phyloP scores from a whole-genome alignment of 2,329 filamentous ascomycete genomes.

The Falciphora oryzae region DNA sequence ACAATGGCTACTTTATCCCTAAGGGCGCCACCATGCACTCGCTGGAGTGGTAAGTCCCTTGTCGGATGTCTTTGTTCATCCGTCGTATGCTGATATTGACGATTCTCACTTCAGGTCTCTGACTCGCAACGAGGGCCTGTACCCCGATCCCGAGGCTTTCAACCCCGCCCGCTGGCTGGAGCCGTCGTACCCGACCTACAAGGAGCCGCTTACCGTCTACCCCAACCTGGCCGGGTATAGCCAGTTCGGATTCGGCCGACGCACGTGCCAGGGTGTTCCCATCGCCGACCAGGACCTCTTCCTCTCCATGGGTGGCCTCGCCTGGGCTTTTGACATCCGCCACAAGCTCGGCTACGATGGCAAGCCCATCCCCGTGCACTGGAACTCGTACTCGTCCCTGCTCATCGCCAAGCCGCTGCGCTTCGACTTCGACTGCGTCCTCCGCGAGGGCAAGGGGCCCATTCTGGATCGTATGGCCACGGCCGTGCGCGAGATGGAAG shows the following conservation, averaged over 20 bases:
- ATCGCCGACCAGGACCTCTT: slow-evolving; percentile 36
- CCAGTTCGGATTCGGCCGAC: slow-evolving; percentile 48
- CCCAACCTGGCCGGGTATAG: slow-evolving; percentile 35
- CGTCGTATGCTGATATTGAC: background rate
- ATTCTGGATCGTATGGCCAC: slow-evolving; percentile 8
- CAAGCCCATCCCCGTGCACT: slow-evolving; percentile 38
- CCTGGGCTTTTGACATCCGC: slow-evolving; percentile 49
- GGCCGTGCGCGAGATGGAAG: slow-evolving; percentile 8
- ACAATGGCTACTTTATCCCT: slow-evolving; percentile 46
- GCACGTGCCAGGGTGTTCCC: slow-evolving; percentile 39
- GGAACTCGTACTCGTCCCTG: slow-evolving; percentile 37
- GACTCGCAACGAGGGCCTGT: slow-evolving; percentile 35
- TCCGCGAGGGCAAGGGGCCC: slow-evolving; percentile 18
- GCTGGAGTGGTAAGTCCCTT: slow-evolving; percentile 39
- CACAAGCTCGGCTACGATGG: slow-evolving; percentile 29
- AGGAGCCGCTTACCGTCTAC: slow-evolving; percentile 30
- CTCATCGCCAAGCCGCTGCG: slow-evolving; percentile 36
- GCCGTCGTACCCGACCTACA: slow-evolving; percentile 31
- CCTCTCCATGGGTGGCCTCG: slow-evolving; percentile 32
- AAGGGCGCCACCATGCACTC: slow-evolving; percentile 46
- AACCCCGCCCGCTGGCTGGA: slow-evolving; percentile 34
- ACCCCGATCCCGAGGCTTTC: slow-evolving; percentile 32
- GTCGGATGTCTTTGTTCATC: background rate
- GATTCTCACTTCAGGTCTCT: slow-evolving; percentile 30
- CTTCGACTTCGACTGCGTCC: slow-evolving; percentile 32